Percentiles rank a stretch among this genome's conserved stretches.
phyloP scores from a whole-genome alignment of 2,329 filamentous ascomycete genomes.

The Aspergillus thermomutatus region DNA sequence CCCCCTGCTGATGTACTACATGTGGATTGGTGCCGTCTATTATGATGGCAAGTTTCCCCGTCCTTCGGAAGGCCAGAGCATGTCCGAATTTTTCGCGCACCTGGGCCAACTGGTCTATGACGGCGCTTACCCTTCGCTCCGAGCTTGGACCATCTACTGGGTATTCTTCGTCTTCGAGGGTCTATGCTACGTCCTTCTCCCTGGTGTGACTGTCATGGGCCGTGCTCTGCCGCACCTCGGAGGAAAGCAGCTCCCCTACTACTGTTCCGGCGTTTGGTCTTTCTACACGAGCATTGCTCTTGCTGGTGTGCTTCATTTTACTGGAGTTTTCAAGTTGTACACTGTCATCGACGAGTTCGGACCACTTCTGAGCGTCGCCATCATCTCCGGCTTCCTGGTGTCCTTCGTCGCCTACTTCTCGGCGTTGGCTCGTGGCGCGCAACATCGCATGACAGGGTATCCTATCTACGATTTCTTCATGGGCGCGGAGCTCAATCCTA shows the following conservation, averaged over 20 bases:
- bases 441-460: slow-evolving; percentile 88
- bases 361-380: slow-evolving; percentile 86
- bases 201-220: slow-evolving; percentile 82
- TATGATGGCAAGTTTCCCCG: slow-evolving; percentile 80
- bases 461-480: slow-evolving; percentile 87
- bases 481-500: slow-evolving; percentile 81
- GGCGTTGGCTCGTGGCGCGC: slow-evolving; percentile 71
- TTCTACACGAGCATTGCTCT: slow-evolving; percentile 82
- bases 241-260: slow-evolving; percentile 86
- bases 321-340: slow-evolving; percentile 82
- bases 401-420: slow-evolving; percentile 83
- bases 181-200: slow-evolving; percentile 77
- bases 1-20: slow-evolving; percentile 96
- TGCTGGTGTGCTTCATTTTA: slow-evolving; percentile 71
- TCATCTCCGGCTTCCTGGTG: slow-evolving; percentile 82
- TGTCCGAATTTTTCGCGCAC: slow-evolving; percentile 67
- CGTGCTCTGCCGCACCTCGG: slow-evolving; percentile 80
- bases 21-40: slow-evolving; percentile 95
- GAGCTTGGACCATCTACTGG: slow-evolving; percentile 95
- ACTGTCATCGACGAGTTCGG: slow-evolving; percentile 95
- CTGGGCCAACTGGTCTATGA: slow-evolving; percentile 72
- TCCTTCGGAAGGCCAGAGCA: slow-evolving; percentile 63
- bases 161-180: slow-evolving; percentile 82
- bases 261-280: slow-evolving; percentile 84
- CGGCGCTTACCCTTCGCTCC: slow-evolving; percentile 75